These are phyloP conservation scores for Fonticula alba DNA, from an alignment of 78 protist genomes.

Conservation along the genomic window DNA sequence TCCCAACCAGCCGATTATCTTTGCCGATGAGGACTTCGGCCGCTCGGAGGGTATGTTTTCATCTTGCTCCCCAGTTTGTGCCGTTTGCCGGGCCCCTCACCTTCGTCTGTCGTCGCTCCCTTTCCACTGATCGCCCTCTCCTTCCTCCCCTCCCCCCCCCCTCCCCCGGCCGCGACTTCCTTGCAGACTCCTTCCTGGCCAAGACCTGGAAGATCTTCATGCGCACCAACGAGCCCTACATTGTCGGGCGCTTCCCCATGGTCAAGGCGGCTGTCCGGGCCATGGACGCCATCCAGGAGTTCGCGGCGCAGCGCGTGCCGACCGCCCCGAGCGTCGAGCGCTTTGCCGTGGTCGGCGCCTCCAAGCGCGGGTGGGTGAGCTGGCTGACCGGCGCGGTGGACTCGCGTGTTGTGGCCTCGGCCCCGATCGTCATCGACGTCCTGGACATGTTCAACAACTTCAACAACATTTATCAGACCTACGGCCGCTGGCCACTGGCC, in stretches of 20 bases:
- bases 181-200: background rate
- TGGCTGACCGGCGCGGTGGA: background rate
- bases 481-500: background rate
- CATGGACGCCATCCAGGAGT: background rate
- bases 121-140: background rate
- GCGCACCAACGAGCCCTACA: background rate
- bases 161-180: background rate
- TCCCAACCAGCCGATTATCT: background rate
- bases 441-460: background rate
- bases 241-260: background rate
- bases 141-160: too few relatives aligned
- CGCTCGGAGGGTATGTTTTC: background rate
- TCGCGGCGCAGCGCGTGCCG: background rate
- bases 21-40: background rate
- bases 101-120: background rate
- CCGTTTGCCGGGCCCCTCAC: background rate
- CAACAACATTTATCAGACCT: background rate
- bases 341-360: background rate
- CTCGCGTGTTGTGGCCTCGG: background rate
- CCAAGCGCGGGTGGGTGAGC: background rate
- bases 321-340: background rate
- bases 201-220: background rate
- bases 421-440: constrained; percentile 4
- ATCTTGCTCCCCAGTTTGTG: background rate
- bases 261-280: background rate